Evolutionary conservation across 2,329 filamentous ascomycete species (phyloP).

Genomic region (Dothistroma pini): DNA sequence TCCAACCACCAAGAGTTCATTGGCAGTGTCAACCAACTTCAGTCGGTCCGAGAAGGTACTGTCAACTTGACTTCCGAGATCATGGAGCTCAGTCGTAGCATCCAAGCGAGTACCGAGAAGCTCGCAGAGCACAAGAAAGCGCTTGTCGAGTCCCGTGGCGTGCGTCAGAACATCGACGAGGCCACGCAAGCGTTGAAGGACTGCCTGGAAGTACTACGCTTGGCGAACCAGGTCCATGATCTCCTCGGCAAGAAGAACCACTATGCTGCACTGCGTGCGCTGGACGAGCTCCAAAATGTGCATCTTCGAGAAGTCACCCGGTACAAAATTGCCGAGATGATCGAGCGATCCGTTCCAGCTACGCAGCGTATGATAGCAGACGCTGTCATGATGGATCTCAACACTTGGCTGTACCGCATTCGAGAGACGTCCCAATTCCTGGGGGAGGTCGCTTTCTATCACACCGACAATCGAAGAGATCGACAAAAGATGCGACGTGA

Average conservation of each 20-base stretch:
- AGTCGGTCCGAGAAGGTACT: slow-evolving; percentile 85
- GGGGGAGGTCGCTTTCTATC: slow-evolving; percentile 93
- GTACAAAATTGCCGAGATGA: slow-evolving; percentile 91
- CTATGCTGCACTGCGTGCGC: slow-evolving; percentile 86
- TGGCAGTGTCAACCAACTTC: slow-evolving; percentile 87
- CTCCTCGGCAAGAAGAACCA: slow-evolving; percentile 89
- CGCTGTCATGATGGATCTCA: slow-evolving; percentile 93
- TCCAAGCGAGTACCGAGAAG: slow-evolving; percentile 91
- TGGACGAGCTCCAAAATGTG: slow-evolving; percentile 95
- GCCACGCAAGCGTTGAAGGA: slow-evolving; percentile 83
- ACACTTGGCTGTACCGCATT: slow-evolving; percentile 94
- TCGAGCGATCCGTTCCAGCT: slow-evolving; percentile 89
- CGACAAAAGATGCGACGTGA: slow-evolving; percentile 81
- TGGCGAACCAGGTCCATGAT: slow-evolving; percentile 92
- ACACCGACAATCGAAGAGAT: slow-evolving; percentile 81
- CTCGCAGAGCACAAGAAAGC: slow-evolving; percentile 92
- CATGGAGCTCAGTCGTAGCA: slow-evolving; percentile 85
- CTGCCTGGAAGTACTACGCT: slow-evolving; percentile 84
- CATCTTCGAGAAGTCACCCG: slow-evolving; percentile 92
- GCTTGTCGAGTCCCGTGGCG: slow-evolving; percentile 84
- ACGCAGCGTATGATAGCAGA: slow-evolving; percentile 93
- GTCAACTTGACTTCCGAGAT: slow-evolving; percentile 87
- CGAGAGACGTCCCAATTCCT: slow-evolving; percentile 94
- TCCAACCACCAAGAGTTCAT: slow-evolving; percentile 98
- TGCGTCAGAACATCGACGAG: slow-evolving; percentile 94